Evolutionary conservation across 2,329 filamentous ascomycete genomes (phyloP).

Genomic region (Xylaria digitata): DNA sequence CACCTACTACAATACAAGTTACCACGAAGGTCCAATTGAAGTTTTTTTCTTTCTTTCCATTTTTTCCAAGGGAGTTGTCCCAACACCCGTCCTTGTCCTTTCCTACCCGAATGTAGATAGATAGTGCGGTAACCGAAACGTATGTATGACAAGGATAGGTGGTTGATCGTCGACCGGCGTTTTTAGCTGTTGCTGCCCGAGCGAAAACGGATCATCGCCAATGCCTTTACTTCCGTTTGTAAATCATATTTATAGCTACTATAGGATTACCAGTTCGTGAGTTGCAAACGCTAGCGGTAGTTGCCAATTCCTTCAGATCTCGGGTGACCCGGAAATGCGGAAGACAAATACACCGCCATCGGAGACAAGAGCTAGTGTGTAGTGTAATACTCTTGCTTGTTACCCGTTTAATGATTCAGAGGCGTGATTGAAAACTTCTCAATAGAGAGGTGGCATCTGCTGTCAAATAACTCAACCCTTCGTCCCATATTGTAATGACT

Average conservation of each 20-base stretch:
- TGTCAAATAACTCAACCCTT: conserved; percentile 20
- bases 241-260: conserved; percentile 44
- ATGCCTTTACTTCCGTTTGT: conserved; percentile 45
- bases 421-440: conserved; percentile 3
- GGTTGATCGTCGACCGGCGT: conserved; percentile 49
- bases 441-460: background rate
- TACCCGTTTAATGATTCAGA: conserved; percentile 16
- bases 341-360: conserved; percentile 27
- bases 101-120: conserved; percentile 32
- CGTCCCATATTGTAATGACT: conserved; percentile 24
- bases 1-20: conserved; percentile 5
- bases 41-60: conserved; percentile 20
- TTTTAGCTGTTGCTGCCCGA: conserved; percentile 56
- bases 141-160: conserved; percentile 41
- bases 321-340: conserved; percentile 33
- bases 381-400: conserved; percentile 4
- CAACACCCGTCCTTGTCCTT: conserved; percentile 20
- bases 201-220: conserved; percentile 48
- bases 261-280: conserved; percentile 40
- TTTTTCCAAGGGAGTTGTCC: conserved; percentile 2
- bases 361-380: conserved; percentile 13
- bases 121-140: conserved; percentile 39
- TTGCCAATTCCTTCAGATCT: conserved; percentile 33
- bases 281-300: conserved; percentile 33
- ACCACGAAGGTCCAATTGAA: conserved; percentile 21